A percentile compares a stretch with the other conserved stretches of the same genome.
phyloP scores from a whole-genome alignment of 2,329 filamentous ascomycete genomes.

The Alternaria hordeiaustralica region DNA sequence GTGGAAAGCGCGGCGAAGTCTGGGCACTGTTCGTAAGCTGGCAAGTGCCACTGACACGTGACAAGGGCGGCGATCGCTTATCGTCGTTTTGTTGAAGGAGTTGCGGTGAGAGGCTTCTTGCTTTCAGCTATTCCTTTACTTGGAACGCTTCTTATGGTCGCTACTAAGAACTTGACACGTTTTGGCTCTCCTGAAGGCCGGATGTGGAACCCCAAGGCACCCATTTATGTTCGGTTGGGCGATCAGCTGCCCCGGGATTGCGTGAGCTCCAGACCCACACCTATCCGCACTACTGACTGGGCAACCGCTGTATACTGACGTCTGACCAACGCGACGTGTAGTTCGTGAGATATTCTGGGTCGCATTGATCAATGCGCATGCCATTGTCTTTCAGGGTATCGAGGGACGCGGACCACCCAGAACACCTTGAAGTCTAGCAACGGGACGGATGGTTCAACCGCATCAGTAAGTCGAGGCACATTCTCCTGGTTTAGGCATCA shows the following conservation, averaged over 20 bases:
- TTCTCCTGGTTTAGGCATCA: background rate
- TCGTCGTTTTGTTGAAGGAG: conserved; percentile 19
- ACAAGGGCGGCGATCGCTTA: conserved; percentile 32
- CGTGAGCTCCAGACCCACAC: conserved; percentile 30
- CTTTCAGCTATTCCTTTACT: conserved; percentile 2
- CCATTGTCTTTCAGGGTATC: background rate
- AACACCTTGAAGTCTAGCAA: background rate
- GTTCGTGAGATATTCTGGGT: background rate
- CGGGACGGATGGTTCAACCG: background rate
- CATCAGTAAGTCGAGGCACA: background rate
- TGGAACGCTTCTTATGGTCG: conserved; percentile 22
- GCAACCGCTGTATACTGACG: background rate
- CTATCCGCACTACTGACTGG: conserved; percentile 17
- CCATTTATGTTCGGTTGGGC: conserved; percentile 25
- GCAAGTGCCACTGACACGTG: conserved; percentile 41
- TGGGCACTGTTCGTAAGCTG: conserved; percentile 36
- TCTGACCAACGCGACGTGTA: background rate
- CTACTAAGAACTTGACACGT: conserved; percentile 40
- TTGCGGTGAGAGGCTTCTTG: conserved; percentile 24
- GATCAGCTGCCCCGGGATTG: conserved; percentile 35
- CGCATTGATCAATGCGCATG: background rate
- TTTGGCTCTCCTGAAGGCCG: conserved; percentile 26
- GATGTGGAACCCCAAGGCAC: conserved; percentile 36
- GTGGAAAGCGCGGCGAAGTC: conserved; percentile 33
- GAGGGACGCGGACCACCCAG: background rate